A percentile compares a stretch with the other conserved stretches of the same genome.
Conservation (phyloP, 2,329 filamentous ascomycete genomes). For the Hypocrella siamensis region DNA sequence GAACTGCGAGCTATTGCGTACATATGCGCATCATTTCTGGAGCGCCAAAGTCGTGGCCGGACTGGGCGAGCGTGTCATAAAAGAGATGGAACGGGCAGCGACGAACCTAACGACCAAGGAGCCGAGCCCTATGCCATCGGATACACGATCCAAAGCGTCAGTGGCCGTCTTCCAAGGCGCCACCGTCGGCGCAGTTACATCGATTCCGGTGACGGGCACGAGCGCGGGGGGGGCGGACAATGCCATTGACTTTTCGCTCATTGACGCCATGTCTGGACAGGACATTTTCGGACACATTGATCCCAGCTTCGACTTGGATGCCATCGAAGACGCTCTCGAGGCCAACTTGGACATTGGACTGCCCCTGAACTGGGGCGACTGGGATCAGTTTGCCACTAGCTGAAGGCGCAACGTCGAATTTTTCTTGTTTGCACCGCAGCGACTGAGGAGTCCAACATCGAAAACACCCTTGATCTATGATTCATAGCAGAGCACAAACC, state of each 20-base stretch:
- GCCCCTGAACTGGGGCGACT: constrained; percentile 35
- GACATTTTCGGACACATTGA: constrained; percentile 40
- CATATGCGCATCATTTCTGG: constrained; percentile 41
- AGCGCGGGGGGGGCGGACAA: constrained; percentile 15
- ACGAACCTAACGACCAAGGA: constrained; percentile 25
- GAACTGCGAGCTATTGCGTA: constrained; percentile 35
- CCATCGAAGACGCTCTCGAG: constrained; percentile 37
- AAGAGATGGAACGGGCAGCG: constrained; percentile 39
- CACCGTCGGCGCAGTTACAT: no score
- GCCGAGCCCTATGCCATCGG: constrained; percentile 11
- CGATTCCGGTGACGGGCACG: no score
- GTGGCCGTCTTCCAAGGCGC: constrained; percentile 2
- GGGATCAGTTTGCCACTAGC: constrained; percentile 17
- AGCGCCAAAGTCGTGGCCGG: constrained; percentile 37
- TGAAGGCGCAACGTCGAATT: background rate
- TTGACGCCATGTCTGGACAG: constrained; percentile 29
- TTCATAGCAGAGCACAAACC: no score
- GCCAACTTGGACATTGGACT: constrained; percentile 38
- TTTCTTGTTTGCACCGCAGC: no score
- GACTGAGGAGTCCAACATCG: no score
- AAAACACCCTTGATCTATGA: no score
- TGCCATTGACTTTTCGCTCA: constrained; percentile 23
- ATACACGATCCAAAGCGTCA: constrained; percentile 7
- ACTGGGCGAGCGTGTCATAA: constrained; percentile 37
- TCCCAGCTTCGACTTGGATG: constrained; percentile 35